Evolutionary conservation across 2,329 filamentous ascomycete species (phyloP).

Genomic region (Colletotrichum zoysiae): DNA sequence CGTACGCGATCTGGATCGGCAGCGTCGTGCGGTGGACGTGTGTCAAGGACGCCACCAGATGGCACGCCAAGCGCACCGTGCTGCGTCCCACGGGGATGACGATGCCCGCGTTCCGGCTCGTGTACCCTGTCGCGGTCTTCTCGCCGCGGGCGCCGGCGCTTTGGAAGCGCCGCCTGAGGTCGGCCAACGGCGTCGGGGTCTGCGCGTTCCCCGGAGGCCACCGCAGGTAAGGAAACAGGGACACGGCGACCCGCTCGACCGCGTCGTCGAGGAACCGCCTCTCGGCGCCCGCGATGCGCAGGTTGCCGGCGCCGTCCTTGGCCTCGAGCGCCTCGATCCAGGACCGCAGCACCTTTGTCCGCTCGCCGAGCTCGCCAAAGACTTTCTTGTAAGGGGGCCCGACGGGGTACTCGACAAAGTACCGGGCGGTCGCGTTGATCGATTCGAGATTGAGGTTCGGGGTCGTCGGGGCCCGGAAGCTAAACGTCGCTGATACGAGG

Average conservation of each 20-base stretch:
- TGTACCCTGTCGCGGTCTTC: neutral
- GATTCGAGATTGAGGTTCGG: constrained; percentile 32
- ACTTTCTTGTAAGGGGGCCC: constrained; percentile 47
- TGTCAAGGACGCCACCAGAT: constrained; percentile 51
- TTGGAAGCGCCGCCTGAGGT: constrained; percentile 41
- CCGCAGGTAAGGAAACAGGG: constrained; percentile 35
- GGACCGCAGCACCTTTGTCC: constrained; percentile 44
- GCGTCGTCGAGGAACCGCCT: constrained; percentile 29
- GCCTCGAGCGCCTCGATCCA: constrained; percentile 42
- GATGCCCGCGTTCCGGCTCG: constrained; percentile 48
- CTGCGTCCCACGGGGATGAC: constrained; percentile 52
- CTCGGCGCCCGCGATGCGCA: constrained; percentile 34
- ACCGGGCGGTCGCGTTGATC: constrained; percentile 36
- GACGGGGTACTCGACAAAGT: constrained; percentile 49
- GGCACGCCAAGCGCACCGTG: constrained; percentile 52
- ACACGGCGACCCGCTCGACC: constrained; percentile 41
- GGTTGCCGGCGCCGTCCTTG: neutral
- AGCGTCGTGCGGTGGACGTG: constrained; percentile 48
- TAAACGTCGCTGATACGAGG: constrained; percentile 19
- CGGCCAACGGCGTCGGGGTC: constrained; percentile 42
- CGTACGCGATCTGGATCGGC: constrained; percentile 54
- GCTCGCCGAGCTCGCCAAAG: constrained; percentile 51
- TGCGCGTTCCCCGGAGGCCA: constrained; percentile 29
- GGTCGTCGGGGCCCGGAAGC: constrained; percentile 20
- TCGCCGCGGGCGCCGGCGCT: neutral